These are phyloP conservation scores for Podila clonocystis DNA, from an alignment of 192 early-diverging fungal species.

Conservation along the genomic window DNA sequence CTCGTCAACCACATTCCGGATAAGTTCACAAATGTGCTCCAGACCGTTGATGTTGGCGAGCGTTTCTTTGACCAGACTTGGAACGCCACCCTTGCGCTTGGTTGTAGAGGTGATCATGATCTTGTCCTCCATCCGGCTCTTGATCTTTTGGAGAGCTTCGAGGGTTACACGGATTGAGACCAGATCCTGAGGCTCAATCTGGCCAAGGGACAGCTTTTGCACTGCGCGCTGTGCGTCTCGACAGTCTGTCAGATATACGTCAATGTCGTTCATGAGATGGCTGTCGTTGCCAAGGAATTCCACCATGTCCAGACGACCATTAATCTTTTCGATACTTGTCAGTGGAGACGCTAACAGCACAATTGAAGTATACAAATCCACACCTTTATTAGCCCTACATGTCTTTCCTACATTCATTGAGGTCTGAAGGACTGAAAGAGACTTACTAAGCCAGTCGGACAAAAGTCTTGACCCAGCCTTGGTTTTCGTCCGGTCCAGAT, in stretches of 20 bases:
- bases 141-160: slow-evolving; percentile 59
- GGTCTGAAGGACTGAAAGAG: neutral
- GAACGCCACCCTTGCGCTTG: neutral
- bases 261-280: slow-evolving; percentile 63
- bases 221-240: slow-evolving; percentile 76
- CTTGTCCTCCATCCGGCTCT: slow-evolving; percentile 30
- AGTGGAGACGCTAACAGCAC: slow-evolving; percentile 69
- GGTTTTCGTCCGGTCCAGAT: slow-evolving; percentile 84
- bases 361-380: neutral
- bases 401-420: too few species aligned
- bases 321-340: slow-evolving; percentile 70
- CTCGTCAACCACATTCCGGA: slow-evolving; percentile 40
- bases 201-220: slow-evolving; percentile 74
- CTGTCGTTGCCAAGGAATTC: slow-evolving; percentile 70
- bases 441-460: slow-evolving; percentile 67
- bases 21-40: slow-evolving; percentile 33
- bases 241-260: slow-evolving; percentile 58
- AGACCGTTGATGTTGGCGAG: slow-evolving; percentile 22
- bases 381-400: too few species aligned
- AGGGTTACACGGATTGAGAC: slow-evolving; percentile 68
- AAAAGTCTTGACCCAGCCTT: slow-evolving; percentile 81
- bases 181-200: slow-evolving; percentile 70
- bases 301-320: slow-evolving; percentile 77
- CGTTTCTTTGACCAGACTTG: slow-evolving; percentile 16
- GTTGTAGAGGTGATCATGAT: slow-evolving; percentile 2